Base-by-base conservation (phyloP, 805 yeast genomes). In the Wickerhamomyces strasburgensis region DNA sequence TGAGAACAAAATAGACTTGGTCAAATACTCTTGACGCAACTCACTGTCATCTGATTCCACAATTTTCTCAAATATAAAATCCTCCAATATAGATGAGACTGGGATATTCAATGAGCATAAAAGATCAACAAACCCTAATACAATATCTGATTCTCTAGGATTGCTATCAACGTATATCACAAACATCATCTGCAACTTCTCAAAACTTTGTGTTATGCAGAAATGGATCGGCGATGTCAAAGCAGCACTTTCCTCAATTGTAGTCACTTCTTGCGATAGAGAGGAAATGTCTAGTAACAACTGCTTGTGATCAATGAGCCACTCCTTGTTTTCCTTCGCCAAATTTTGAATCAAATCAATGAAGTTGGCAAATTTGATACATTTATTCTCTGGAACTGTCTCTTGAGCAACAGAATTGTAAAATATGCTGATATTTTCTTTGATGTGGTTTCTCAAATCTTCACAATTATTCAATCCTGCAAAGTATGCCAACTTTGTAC, bases 291-390 rank as follows among this genome's bases (percentile, higher is more conserved):
- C 62, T 17, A 64, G 53, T 17, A 80, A 52, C 1, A 73, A 38
- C 2, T 65, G 71, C 19, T 62, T 64, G 49, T 80, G 82, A 2
- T 58, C 52, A 18, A 57, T 57, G 33, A 84, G 61, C 95, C 94
- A 86, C 2, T 67, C 73, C 2, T 45, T 37, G 19, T 80, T 81
- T 34, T 62, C 62, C 2, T 60, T 50, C 1, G 70, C 60, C 32
- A 86, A 61, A 0, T 87, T 71, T 15, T 64, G 61, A 17, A 84
- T 59, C 37, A 86, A 55, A 51, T 84, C 89, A 29, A 86, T 69
- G 44, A 82, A 63, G 51, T 88, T 89, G 14, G 89, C 80, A 53
- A 85, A 75, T 45, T 80, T 83, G 6, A 73, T 64, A 33, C 80
- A 74, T 50, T 74, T 78, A 14, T 67, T 62, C 33, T 77, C 84